A percentile compares a stretch with the other conserved stretches of the same genome.
Conservation (phyloP, 169 alveolate genomes). For the Plasmodium vivax region DNA sequence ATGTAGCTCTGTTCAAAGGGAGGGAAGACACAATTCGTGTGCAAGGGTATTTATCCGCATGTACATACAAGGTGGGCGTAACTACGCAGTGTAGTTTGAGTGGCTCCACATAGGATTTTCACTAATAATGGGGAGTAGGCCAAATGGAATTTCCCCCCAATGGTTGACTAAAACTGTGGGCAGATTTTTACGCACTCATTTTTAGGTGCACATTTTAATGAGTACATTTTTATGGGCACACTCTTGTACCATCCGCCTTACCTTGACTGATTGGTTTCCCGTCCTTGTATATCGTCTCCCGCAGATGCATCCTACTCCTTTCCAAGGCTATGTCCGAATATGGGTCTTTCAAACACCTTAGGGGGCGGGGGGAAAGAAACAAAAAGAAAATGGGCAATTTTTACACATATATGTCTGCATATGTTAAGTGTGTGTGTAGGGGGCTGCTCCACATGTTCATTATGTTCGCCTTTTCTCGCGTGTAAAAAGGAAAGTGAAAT, state of each 20-base stretch:
- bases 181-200: neutral
- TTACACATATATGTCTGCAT: neutral
- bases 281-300: slow-evolving; percentile 80
- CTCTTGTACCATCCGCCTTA: slow-evolving; percentile 4
- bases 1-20: slow-evolving; percentile 47
- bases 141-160: neutral
- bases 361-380: neutral
- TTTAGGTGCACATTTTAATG: neutral
- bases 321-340: slow-evolving; percentile 85
- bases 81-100: neutral
- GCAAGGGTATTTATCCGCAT: slow-evolving; percentile 1
- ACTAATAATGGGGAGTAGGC: neutral
- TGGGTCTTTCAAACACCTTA: slow-evolving; percentile 87
- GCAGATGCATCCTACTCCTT: slow-evolving; percentile 81
- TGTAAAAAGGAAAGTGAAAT: neutral
- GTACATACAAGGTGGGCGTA: neutral
- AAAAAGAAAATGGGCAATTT: neutral
- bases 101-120: neutral
- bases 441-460: neutral
- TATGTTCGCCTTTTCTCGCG: neutral
- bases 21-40: neutral
- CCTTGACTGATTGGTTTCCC: slow-evolving; percentile 85
- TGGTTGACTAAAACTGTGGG: neutral
- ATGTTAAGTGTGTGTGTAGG: neutral
- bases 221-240: neutral